A percentile compares a stretch with the other conserved stretches of the same genome.
These are phyloP conservation scores for Yamadazyma philogaea DNA, from an alignment of 805 yeast species.

Conservation along the genomic window DNA sequence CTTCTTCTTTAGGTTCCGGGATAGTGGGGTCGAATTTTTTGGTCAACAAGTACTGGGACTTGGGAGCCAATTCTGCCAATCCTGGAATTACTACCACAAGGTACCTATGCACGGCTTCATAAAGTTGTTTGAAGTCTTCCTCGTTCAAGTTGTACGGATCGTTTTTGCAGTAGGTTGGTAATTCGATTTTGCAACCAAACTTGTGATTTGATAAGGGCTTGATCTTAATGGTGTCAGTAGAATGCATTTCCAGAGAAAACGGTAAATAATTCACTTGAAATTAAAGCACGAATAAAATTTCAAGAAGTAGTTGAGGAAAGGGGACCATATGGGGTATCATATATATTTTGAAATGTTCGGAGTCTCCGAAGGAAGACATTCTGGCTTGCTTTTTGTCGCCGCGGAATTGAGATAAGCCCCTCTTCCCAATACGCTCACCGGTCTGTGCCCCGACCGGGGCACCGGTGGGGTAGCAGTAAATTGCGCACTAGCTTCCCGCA, in stretches of 20 bases:
- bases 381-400: not conserved
- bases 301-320: too few species aligned
- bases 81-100: slow-evolving; percentile 74
- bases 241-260: too few species aligned
- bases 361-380: slow-evolving; percentile 12
- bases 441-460: not conserved
- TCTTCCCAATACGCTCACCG: too few species aligned
- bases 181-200: slow-evolving; percentile 64
- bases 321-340: too few species aligned
- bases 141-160: slow-evolving; percentile 71
- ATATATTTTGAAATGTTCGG: slow-evolving; percentile 6
- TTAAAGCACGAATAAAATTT: too few species aligned
- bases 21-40: slow-evolving; percentile 73
- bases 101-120: slow-evolving; percentile 62
- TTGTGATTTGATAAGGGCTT: slow-evolving; percentile 49
- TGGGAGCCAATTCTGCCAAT: slow-evolving; percentile 65
- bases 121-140: slow-evolving; percentile 59
- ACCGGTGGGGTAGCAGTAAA: not conserved
- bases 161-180: slow-evolving; percentile 62
- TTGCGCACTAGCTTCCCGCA: not conserved
- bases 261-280: too few species aligned
- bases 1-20: slow-evolving; percentile 37
- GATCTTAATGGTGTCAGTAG: slow-evolving; percentile 23
- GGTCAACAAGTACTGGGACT: slow-evolving; percentile 73
- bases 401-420: too few species aligned